Base-by-base conservation (phyloP, 2,329 filamentous ascomycete genomes). In the Monascus ruber region DNA sequence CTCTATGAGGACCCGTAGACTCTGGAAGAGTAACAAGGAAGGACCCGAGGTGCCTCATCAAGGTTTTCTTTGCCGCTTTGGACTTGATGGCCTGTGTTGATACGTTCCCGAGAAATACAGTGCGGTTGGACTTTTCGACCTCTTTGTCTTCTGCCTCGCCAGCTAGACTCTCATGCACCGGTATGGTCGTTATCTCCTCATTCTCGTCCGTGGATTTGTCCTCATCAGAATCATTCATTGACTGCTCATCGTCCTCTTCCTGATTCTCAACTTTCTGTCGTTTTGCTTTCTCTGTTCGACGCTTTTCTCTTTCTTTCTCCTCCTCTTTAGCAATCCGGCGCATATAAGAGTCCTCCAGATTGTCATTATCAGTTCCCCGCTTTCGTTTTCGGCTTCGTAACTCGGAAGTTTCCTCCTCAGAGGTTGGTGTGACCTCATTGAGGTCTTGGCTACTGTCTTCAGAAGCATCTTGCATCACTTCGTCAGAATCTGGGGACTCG, bases 101-200 rank as follows among this genome's bases (percentile, higher is more conserved):
- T 34, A 98, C 85, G 55, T 98, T 98, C 54, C 84, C 83, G 8
- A 98, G 70, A 65, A 96, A 98, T 33, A 96, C 79, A 5, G 91
- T 98, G 41, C 91, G 83, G 42, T 77, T 76, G 6, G 89, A 84
- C 67, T 94, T 94, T 42, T 93, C 85, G 2, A 93, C 53, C 47
- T 93, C 84, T 34, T 52, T 56, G 4, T 60, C 52, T 41, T 65
- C 60, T 5, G 56, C 50, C 42, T 58, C 47, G 39, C 54, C 55
- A 10, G 52, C 43, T 26, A 65, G 34, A 33, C 58, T 55, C 47
- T 69, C 62, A 56, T 69, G 66, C 17, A 57, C 50, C 2, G 59
- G 64, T 5, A 54, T 42, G 7, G 53, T 44, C 27, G 42, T 47
- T 9, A 44, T 39, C 7, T 48, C 46, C 6, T 58, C 59, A 33